phyloP scores from a whole-genome alignment of 495 filamentous ascomycete species.

The Penicillium flavigenum region DNA sequence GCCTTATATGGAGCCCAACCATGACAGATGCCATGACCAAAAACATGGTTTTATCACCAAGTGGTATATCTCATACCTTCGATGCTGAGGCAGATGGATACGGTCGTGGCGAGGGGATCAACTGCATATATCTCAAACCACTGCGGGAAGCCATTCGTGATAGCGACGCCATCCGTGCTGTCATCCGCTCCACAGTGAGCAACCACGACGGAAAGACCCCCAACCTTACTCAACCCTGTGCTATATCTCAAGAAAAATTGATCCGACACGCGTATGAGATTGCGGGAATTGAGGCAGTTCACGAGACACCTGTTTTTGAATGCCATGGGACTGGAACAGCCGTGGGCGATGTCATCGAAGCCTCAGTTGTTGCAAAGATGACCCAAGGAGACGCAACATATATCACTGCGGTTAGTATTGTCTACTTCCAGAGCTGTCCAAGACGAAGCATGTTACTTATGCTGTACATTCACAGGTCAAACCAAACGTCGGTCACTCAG shows the following conservation, averaged over 20 bases:
- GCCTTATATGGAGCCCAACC: conserved; percentile 37
- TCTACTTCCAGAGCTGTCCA: background rate
- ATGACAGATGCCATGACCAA: conserved; percentile 30
- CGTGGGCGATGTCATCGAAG: conserved; percentile 34
- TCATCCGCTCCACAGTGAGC: conserved; percentile 35
- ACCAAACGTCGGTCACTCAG: conserved; percentile 79
- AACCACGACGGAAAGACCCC: conserved; percentile 34
- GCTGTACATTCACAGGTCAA: conserved; percentile 51
- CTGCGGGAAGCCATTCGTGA: conserved; percentile 29
- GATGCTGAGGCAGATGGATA: conserved; percentile 61
- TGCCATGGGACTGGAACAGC: conserved; percentile 54
- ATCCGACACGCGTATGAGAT: conserved; percentile 11
- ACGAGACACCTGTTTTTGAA: conserved; percentile 44
- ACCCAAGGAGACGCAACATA: conserved; percentile 18
- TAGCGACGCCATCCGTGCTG: conserved; percentile 35
- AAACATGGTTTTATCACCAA: conserved; percentile 21
- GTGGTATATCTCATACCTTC: conserved; percentile 51
- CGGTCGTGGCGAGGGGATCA: conserved; percentile 54
- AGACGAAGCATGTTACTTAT: background rate
- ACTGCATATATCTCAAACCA: conserved; percentile 32
- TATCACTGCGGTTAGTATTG: conserved; percentile 20
- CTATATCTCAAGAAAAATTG: conserved; percentile 11
- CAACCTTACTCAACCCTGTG: conserved; percentile 10
- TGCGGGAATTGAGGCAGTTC: conserved; percentile 10
- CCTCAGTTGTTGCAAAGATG: conserved; percentile 23